Base-by-base conservation (phyloP, 768 basidiomycete species). In the Kwoniella sp. region DNA sequence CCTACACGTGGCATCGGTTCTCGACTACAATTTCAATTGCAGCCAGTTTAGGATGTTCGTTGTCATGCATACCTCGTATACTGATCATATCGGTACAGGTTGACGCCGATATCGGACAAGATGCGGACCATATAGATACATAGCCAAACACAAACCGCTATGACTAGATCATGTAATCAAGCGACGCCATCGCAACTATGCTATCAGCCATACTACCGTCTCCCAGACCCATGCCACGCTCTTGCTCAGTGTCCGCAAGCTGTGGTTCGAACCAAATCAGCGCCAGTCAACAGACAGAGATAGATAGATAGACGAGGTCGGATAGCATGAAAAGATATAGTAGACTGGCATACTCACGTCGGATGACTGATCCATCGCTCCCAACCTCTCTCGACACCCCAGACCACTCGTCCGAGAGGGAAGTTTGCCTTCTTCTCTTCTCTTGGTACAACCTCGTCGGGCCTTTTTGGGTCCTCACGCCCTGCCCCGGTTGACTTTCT, bases 331-430 rank as follows among this genome's bases (percentile, higher is more conserved):
- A n/a, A n/a, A n/a, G n/a, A n/a, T n/a, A n/a, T n/a, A n/a, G 34
- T 34, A 5, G 34, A 17, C 4, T 17, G 41, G 17, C 20, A 8
- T 22, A 69, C 73, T 67, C 52, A 74, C 70, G 73, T 72, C 3
- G 73, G 73, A 70, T 74, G 73, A 15, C 17, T 38, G 9, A 58
- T 26, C 61, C 58, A 69, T 9, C 28, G 45, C 11, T 64, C 51
- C 70, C 73, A 74, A 20, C 55, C 57, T n/a, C 47, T 48, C 13
- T 26, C 41, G 11, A 48, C n/a, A 1, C 67, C 64, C 22, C 61
- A 54, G 2, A 74, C 73, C 13, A 74, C 64, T 28, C 73, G 55
- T 17, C 65, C 70, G 2, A 69, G 56, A 25, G 41, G 25, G 29
- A 58, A 50, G 12, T 26, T 28, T 22, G 4, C 26, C 25, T 25